Evolutionary conservation across 192 early-diverging fungal genomes (phyloP).

Genomic region (Backusella macrospora): DNA sequence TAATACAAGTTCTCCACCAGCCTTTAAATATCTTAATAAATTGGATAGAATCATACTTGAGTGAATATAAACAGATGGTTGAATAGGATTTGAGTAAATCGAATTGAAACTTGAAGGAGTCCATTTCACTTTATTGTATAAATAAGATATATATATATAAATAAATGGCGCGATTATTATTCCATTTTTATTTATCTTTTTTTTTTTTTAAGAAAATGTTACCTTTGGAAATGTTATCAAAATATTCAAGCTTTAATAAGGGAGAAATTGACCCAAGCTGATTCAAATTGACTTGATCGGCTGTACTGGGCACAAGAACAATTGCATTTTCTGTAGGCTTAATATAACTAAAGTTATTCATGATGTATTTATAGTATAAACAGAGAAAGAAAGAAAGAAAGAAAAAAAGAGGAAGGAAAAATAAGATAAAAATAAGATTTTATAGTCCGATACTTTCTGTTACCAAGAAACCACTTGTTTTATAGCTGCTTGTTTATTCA

Average conservation of each 20-base stretch:
- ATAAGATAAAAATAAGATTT: neutral
- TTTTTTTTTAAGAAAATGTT: neutral
- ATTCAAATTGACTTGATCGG: neutral
- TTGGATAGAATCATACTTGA: conserved; percentile 58
- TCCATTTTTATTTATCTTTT: too few species aligned
- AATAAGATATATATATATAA: neutral
- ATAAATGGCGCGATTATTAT: neutral
- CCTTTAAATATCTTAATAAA: conserved; percentile 63
- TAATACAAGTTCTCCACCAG: conserved; percentile 68
- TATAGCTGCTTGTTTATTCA: too few species aligned
- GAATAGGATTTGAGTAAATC: conserved; percentile 58
- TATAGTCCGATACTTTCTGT: too few species aligned
- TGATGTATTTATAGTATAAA: neutral
- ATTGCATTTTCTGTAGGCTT: neutral
- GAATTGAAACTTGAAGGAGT: conserved; percentile 55
- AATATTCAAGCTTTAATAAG: neutral
- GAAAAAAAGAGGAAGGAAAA: neutral
- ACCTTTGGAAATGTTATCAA: neutral
- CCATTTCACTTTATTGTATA: neutral
- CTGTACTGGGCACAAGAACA: neutral
- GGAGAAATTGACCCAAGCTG: neutral
- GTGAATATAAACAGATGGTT: conserved; percentile 66
- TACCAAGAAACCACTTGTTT: too few species aligned
- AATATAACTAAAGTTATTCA: conserved; percentile 9
- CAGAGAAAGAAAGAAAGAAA: neutral